These are phyloP conservation scores for Leptomonas pyrrhocoris DNA, from an alignment of 208 protist species.

Conservation along the genomic window DNA sequence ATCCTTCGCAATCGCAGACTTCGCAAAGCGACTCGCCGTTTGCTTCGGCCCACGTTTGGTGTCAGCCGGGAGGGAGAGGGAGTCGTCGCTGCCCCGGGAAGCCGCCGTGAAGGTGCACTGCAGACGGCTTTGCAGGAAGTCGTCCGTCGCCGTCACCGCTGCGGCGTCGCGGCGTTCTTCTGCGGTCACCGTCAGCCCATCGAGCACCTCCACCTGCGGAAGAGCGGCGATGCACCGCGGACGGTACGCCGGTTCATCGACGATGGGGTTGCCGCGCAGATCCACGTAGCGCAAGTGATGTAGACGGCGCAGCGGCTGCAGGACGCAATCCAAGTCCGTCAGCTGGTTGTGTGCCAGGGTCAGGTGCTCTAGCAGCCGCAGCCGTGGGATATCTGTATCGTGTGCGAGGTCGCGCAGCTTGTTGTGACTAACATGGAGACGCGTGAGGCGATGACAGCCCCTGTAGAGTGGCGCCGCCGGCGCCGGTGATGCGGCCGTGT, in stretches of 20 bases:
- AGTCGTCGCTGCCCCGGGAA: neutral
- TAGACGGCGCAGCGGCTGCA: conserved; percentile 47
- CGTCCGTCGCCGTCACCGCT: neutral
- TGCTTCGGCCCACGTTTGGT: neutral
- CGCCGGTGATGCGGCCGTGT: neutral
- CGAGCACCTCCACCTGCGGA: conserved; percentile 73
- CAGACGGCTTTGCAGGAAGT: conserved; percentile 3
- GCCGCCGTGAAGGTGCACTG: neutral
- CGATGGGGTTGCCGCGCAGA: conserved; percentile 72
- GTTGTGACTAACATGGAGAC: conserved; percentile 54
- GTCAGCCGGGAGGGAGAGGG: neutral
- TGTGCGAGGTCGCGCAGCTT: conserved; percentile 31
- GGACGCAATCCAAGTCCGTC: conserved; percentile 42
- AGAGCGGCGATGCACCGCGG: conserved; percentile 54
- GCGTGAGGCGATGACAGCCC: conserved; percentile 63
- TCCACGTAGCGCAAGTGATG: conserved; percentile 59
- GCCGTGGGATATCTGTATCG: conserved; percentile 55
- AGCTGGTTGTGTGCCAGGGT: conserved; percentile 69
- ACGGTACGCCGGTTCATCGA: conserved; percentile 69
- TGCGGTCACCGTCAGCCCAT: conserved; percentile 48
- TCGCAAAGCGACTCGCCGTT: conserved; percentile 1
- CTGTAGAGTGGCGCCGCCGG: conserved; percentile 22
- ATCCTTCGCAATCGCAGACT: conserved; percentile 34
- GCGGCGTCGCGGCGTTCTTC: conserved; percentile 56
- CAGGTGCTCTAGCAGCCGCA: conserved; percentile 62